Evolutionary conservation across 2,329 filamentous ascomycete species (phyloP).

Genomic region (Ambrosiella cleistominuta): DNA sequence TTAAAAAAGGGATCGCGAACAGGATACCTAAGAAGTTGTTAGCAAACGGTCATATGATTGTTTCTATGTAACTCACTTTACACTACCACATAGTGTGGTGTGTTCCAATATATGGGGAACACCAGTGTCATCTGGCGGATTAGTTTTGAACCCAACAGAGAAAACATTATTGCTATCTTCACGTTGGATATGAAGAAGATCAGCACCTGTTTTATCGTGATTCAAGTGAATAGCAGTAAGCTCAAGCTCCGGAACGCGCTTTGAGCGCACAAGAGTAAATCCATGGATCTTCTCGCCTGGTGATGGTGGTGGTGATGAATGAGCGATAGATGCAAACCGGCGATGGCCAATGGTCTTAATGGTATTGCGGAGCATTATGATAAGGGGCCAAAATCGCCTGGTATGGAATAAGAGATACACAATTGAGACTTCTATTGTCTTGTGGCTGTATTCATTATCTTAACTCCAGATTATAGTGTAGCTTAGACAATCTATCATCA

Average conservation of each 20-base stretch:
- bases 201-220: slow-evolving; percentile 88
- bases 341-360: slow-evolving; percentile 11
- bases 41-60: background rate
- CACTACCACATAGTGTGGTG: slow-evolving; percentile 85
- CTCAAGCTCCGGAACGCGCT: slow-evolving; percentile 87
- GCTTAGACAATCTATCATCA: background rate
- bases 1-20: slow-evolving; percentile 99
- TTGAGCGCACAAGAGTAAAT: slow-evolving; percentile 75
- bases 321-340: slow-evolving; percentile 10
- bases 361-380: slow-evolving; percentile 10
- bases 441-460: background rate
- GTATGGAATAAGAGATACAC: too few species aligned
- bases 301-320: slow-evolving; percentile 36
- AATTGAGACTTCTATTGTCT: background rate
- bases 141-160: slow-evolving; percentile 97
- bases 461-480: too few species aligned
- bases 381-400: too few species aligned
- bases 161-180: slow-evolving; percentile 99
- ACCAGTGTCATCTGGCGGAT: slow-evolving; percentile 88
- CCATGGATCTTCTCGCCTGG: slow-evolving; percentile 78
- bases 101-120: slow-evolving; percentile 96
- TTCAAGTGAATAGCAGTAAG: slow-evolving; percentile 77
- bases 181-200: slow-evolving; percentile 86
- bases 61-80: slow-evolving; percentile 44
- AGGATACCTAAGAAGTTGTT: slow-evolving; percentile 48